Percentiles rank a stretch among this genome's conserved stretches.
Conservation (phyloP, 371 early-diverging fungal species). For the Rhizopus sp. region DNA sequence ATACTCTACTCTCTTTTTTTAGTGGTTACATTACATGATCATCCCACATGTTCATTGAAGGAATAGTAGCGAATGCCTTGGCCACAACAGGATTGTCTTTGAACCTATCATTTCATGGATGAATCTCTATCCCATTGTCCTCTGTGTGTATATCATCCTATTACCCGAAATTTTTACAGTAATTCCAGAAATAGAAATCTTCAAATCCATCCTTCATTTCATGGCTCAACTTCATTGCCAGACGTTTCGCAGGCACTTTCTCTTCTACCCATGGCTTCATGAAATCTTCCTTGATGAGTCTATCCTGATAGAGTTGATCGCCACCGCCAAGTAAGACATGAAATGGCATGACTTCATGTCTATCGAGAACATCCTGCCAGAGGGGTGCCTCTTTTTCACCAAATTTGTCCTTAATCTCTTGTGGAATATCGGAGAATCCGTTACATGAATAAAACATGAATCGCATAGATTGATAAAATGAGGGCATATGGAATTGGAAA, state of each 20-base stretch:
- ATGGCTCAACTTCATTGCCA: conserved; percentile 39
- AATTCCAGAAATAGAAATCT: conserved; percentile 73
- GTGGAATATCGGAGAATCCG: conserved; percentile 62
- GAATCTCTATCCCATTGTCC: background rate
- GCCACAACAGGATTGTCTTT: conserved; percentile 42
- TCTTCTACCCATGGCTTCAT: conserved; percentile 65
- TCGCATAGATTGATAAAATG: conserved; percentile 25
- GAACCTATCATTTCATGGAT: conserved; percentile 15
- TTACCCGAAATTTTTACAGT: conserved; percentile 65
- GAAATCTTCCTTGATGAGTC: conserved; percentile 50
- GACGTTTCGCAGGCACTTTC: conserved; percentile 45
- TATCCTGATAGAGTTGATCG: conserved; percentile 81
- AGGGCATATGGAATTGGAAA: conserved; percentile 24
- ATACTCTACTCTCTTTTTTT: background rate
- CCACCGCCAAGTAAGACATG: conserved; percentile 84
- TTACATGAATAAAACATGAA: conserved; percentile 48
- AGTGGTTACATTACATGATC: conserved; percentile 57
- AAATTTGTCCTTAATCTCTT: conserved; percentile 51
- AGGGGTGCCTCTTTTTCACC: conserved; percentile 62
- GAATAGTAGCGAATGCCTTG: conserved; percentile 67
- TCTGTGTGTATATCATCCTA: background rate
- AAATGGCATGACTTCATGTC: conserved; percentile 70
- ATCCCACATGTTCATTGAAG: conserved; percentile 74
- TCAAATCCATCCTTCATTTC: conserved; percentile 59
- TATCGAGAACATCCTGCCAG: conserved; percentile 75